Evolutionary conservation across 1,284 basidiomycete genomes (phyloP).

Genomic region (Moesziomyces globuligerus): DNA sequence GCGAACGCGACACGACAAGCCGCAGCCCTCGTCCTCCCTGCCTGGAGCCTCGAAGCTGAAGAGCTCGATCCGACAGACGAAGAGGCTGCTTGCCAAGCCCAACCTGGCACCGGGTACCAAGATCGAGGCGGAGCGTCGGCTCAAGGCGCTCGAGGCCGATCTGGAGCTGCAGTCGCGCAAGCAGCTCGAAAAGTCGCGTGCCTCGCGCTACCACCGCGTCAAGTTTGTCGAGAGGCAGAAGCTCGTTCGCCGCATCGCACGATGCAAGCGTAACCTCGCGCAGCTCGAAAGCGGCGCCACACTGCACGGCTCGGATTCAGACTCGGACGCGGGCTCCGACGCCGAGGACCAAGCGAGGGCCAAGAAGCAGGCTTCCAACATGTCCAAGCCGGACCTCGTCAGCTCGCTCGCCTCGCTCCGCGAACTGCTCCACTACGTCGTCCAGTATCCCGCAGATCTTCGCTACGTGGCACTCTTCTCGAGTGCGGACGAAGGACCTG

Average conservation of each 20-base stretch:
- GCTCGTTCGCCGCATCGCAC: conserved; percentile 30
- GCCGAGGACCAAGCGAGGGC: conserved; percentile 11
- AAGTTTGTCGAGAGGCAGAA: conserved; percentile 54
- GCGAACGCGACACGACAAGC: conserved; percentile 27
- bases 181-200: conserved; percentile 37
- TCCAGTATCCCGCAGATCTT: conserved; percentile 39
- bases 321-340: conserved; percentile 16
- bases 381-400: conserved; percentile 18
- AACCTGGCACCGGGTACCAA: conserved; percentile 51
- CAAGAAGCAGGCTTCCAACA: conserved; percentile 25
- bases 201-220: conserved; percentile 46
- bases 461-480: conserved; percentile 54
- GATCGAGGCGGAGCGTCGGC: conserved; percentile 56
- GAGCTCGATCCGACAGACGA: conserved; percentile 51
- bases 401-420: conserved; percentile 17
- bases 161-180: conserved; percentile 28
- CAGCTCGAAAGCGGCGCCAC: conserved; percentile 6
- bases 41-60: conserved; percentile 53
- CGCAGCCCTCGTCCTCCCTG: conserved; percentile 9
- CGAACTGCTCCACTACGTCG: conserved; percentile 41
- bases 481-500: conserved; percentile 14
- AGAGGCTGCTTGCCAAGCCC: conserved; percentile 48
- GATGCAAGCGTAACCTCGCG: conserved; percentile 26
- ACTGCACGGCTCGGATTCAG: conserved; percentile 17
- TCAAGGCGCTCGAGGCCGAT: conserved; percentile 47